phyloP scores from a whole-genome alignment of 164 flowering plant genomes.

The Nymphaea colorata region DNA sequence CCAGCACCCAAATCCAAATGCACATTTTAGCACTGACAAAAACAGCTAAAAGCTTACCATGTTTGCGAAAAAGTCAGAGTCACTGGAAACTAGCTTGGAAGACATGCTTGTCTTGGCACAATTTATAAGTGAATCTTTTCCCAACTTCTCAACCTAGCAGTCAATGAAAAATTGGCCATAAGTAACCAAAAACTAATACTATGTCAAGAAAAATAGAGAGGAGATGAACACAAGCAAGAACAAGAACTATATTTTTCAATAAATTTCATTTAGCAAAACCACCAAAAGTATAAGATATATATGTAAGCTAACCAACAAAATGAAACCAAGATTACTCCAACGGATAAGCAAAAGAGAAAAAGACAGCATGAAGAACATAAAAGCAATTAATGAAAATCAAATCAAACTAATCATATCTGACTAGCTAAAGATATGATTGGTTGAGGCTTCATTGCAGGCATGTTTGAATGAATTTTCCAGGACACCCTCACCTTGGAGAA shows the following conservation, averaged over 20 bases:
- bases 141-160: constrained; percentile 91
- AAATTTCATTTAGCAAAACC: background rate
- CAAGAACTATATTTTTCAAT: background rate
- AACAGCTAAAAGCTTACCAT: constrained; percentile 40
- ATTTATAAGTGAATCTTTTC: constrained; percentile 79
- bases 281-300: background rate
- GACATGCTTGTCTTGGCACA: constrained; percentile 99
- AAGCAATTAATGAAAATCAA: no score
- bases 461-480: no score
- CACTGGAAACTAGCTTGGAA: constrained; percentile 73
- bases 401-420: no score
- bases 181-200: background rate
- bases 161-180: background rate
- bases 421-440: no score
- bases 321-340: no score
- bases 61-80: constrained; percentile 90
- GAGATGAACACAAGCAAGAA: background rate
- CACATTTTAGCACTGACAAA: background rate
- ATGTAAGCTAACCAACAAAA: no score
- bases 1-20: background rate
- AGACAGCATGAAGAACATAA: no score
- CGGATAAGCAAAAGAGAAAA: no score
- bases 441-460: no score
- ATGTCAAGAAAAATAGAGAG: no score
- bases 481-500: no score